A percentile compares a stretch with the other conserved stretches of the same genome.
Conservation (phyloP, 108 stramenopile genomes). For the Cyclotella kingstonii region DNA sequence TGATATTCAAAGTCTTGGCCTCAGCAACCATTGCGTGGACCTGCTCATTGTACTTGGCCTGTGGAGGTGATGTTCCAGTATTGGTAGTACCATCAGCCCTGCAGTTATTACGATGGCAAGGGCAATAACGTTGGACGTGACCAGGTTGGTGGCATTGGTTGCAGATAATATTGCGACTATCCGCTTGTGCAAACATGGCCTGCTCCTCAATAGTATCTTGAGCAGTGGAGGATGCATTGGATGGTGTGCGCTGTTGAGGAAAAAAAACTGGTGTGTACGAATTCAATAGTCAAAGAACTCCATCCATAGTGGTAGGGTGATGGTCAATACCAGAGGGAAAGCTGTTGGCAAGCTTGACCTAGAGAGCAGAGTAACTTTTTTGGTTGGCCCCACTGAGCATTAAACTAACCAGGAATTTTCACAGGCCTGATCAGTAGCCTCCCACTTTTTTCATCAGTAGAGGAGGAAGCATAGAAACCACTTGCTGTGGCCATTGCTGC, state of each 20-base stretch:
- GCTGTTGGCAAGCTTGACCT: not conserved
- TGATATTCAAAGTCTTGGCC: not conserved
- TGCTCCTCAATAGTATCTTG: not conserved
- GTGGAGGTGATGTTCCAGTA: too few species aligned
- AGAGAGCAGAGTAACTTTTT: not conserved
- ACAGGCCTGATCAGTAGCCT: too few species aligned
- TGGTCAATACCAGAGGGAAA: not conserved
- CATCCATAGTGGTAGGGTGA: not conserved
- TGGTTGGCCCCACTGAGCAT: not conserved
- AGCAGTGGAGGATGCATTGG: too few species aligned
- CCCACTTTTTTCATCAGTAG: too few species aligned
- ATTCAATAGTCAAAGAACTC: not conserved
- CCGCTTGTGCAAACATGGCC: constrained; percentile 3
- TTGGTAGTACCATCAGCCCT: too few species aligned
- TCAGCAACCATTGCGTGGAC: not conserved
- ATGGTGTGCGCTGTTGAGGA: not conserved
- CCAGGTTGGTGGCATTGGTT: too few species aligned
- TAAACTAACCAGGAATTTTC: too few species aligned
- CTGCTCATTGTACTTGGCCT: not conserved
- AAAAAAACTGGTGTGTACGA: not conserved
- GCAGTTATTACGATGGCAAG: too few species aligned
- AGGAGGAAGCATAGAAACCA: not conserved
- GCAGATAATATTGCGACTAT: too few species aligned
- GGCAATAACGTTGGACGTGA: too few species aligned
- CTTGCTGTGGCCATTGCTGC: too few species aligned